These are phyloP conservation scores for Pythium utonaiense DNA, from an alignment of 352 stramenopile genomes.

Conservation along the genomic window DNA sequence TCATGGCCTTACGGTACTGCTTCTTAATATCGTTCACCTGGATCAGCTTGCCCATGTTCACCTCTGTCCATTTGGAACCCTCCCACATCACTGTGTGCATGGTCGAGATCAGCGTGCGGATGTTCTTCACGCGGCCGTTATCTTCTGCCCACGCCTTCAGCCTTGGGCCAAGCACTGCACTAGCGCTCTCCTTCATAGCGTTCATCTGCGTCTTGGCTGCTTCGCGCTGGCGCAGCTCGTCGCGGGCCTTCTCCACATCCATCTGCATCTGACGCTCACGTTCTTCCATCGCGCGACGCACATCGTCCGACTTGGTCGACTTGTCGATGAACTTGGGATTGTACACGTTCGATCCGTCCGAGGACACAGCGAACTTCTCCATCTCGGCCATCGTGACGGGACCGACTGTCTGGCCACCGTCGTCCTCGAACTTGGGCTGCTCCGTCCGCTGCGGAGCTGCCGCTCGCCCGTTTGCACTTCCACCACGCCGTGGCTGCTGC, in stretches of 20 bases:
- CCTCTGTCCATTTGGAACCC: conserved; percentile 81
- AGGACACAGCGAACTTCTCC: conserved; percentile 61
- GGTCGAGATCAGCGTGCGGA: conserved; percentile 87
- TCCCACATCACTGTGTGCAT: conserved; percentile 92
- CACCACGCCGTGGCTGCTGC: conserved; percentile 14
- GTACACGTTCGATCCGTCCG: conserved; percentile 83
- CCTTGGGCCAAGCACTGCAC: conserved; percentile 52
- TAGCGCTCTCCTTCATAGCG: conserved; percentile 65
- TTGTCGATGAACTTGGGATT: conserved; percentile 84
- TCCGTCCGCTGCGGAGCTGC: conserved; percentile 24
- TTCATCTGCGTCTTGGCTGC: conserved; percentile 51
- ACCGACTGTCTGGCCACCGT: conserved; percentile 72
- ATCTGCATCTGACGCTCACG: conserved; percentile 66
- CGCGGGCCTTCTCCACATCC: conserved; percentile 71
- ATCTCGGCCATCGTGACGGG: conserved; percentile 84
- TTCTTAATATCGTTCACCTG: conserved; percentile 89
- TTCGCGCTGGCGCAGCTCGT: conserved; percentile 67
- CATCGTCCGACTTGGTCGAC: conserved; percentile 69
- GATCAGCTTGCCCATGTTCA: conserved; percentile 91
- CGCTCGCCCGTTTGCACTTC: conserved; percentile 1
- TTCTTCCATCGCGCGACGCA: conserved; percentile 82
- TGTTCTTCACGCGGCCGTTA: conserved; percentile 88
- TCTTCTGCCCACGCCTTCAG: conserved; percentile 83
- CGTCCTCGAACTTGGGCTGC: conserved; percentile 73
- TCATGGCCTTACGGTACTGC: conserved; percentile 90